Percentiles rank a stretch among this genome's conserved stretches.
Evolutionary conservation across 2,329 filamentous ascomycete species (phyloP).

Genomic region (Calonectria hongkongensis): DNA sequence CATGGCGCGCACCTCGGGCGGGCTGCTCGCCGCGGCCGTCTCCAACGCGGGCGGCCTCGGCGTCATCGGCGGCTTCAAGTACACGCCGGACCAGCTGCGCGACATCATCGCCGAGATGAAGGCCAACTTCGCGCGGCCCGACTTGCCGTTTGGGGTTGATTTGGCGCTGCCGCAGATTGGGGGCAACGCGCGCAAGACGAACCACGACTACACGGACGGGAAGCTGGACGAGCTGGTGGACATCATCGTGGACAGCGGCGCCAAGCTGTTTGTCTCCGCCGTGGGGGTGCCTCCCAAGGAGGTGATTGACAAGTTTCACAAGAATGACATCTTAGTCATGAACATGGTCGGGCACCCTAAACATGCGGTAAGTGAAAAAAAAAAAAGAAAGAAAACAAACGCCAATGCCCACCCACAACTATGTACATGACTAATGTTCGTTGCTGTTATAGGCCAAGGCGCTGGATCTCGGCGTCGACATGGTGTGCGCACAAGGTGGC

Average conservation of each 20-base stretch:
- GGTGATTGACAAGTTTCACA: conserved; percentile 86
- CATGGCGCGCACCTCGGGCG: conserved; percentile 91
- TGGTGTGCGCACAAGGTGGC: conserved; percentile 93
- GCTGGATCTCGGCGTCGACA: conserved; percentile 88
- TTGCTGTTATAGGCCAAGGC: conserved; percentile 75
- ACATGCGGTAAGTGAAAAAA: conserved; percentile 77
- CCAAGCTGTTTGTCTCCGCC: conserved; percentile 88
- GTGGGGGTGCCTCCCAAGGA: conserved; percentile 88
- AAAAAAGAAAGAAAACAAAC: neutral
- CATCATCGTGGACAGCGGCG: conserved; percentile 89
- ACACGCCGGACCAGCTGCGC: conserved; percentile 83
- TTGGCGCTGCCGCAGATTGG: conserved; percentile 94
- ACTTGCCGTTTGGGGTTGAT: conserved; percentile 92
- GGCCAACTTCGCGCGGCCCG: conserved; percentile 77
- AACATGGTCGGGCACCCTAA: conserved; percentile 98
- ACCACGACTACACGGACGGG: conserved; percentile 96
- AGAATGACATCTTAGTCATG: conserved; percentile 89
- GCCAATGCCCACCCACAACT: neutral
- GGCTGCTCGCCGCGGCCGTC: conserved; percentile 87
- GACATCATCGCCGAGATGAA: conserved; percentile 92
- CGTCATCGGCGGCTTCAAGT: conserved; percentile 83
- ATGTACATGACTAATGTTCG: conserved; percentile 34
- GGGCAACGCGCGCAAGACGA: conserved; percentile 88
- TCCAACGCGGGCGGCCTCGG: conserved; percentile 92
- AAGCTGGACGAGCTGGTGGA: conserved; percentile 91